Percentiles rank a stretch among this genome's conserved stretches.
Evolutionary conservation across 345 rosid genomes (phyloP).

Genomic region (Ricinus communis): DNA sequence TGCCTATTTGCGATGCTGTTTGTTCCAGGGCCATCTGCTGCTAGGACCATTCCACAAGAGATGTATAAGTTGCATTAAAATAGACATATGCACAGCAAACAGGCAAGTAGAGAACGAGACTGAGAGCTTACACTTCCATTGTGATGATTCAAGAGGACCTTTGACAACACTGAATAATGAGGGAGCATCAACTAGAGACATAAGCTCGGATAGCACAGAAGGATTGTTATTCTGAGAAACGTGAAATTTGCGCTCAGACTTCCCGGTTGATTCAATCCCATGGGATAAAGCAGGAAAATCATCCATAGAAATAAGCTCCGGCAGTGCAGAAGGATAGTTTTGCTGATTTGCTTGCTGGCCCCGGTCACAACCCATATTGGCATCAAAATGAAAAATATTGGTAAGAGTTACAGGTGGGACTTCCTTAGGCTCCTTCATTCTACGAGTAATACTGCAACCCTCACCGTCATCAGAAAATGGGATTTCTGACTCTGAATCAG

Average conservation of each 20-base stretch:
- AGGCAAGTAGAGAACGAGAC: not conserved
- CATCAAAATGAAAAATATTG: constrained; percentile 21
- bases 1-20: constrained; percentile 29
- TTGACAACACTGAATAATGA: constrained; percentile 25
- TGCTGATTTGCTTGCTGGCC: constrained; percentile 27
- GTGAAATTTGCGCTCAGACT: not conserved
- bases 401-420: constrained; percentile 12
- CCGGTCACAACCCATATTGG: not conserved
- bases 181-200: constrained; percentile 33
- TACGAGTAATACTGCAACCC: constrained; percentile 15
- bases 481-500: constrained; percentile 25
- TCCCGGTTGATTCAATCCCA: not conserved
- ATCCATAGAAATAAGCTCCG: constrained; percentile 43
- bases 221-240: too few relatives aligned
- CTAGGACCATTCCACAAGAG: constrained; percentile 23
- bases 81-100: constrained; percentile 6
- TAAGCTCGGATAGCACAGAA: too few relatives aligned
- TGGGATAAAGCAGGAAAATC: constrained; percentile 30
- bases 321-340: constrained; percentile 20
- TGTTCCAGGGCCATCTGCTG: constrained; percentile 34
- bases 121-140: constrained; percentile 29
- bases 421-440: constrained; percentile 25
- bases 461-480: constrained; percentile 38
- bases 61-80: constrained; percentile 10
- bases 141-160: constrained; percentile 23